These are phyloP conservation scores for Cercophora sp. DNA, from an alignment of 495 filamentous ascomycete genomes.

Conservation along the genomic window DNA sequence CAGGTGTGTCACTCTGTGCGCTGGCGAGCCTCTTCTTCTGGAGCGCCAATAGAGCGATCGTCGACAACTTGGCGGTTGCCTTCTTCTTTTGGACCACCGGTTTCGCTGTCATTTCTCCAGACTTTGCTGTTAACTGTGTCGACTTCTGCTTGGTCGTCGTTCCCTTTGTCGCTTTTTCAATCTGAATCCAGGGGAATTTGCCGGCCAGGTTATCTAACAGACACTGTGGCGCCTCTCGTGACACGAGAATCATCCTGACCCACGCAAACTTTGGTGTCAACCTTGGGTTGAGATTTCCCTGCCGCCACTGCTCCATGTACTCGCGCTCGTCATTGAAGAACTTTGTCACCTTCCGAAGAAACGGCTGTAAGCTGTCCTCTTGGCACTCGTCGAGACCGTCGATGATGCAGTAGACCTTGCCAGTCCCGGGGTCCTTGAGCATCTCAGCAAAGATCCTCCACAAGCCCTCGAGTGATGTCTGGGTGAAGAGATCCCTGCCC, in stretches of 20 bases:
- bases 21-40: not conserved
- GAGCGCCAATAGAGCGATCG: not conserved
- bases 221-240: slow-evolving; percentile 2
- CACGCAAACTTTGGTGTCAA: not conserved
- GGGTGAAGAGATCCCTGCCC: not conserved
- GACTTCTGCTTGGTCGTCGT: too few relatives aligned
- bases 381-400: slow-evolving; percentile 4
- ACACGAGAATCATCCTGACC: not conserved
- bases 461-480: not conserved
- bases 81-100: not conserved
- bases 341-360: not conserved
- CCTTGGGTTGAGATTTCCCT: not conserved
- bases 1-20: not conserved
- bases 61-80: not conserved
- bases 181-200: slow-evolving; percentile 4
- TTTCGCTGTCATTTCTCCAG: not conserved
- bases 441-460: not conserved
- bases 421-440: not conserved
- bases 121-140: too few relatives aligned
- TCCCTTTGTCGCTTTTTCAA: not conserved
- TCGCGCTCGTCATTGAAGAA: not conserved
- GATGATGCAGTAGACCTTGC: slow-evolving; percentile 3
- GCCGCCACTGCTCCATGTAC: not conserved
- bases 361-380: not conserved
- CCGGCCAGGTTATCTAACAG: not conserved